Base-by-base conservation (phyloP, 2,329 filamentous ascomycete genomes). In the Eutypella sp. region DNA sequence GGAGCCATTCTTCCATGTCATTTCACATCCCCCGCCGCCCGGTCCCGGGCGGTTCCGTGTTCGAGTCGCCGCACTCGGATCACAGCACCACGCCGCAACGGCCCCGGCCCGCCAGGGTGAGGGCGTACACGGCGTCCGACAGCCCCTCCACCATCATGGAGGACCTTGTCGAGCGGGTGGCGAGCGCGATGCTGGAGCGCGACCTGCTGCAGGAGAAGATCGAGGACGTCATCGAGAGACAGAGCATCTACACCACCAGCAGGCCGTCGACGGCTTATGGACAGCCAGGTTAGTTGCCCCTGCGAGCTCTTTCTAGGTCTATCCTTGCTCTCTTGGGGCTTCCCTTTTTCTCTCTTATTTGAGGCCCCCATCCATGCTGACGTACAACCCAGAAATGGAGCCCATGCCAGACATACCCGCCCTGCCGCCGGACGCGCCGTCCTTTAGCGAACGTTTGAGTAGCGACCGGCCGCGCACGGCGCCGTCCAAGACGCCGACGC, bases 191-290 rank as follows among this genome's bases (percentile, higher is more conserved):
- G 67, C 64, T 78, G 44, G 80, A 84, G 57, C 69, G 79, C 50
- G 81, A 85, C 45, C 68, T 67, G 46, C 62, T 82, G 37, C 72
- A 84, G 61, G 73, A 72, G 47, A 72, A 81, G 52, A 82, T 84
- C 44, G 76, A 84, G 43, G 72, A 77, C 42, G 68, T 79, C 19
- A 73, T 82, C 20, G 78, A 82, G 66, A 73, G 78, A 48, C 78
- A 81, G 63, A 84, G 76, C 60, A 62, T 81, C 27, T 82, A 79
- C 51, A 52, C 70, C 16, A 67, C 58, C 48, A 79, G 75, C 59
- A 71, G 77, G 41, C 76, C 78, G 25, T 75, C 75, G 36, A 81
- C 74, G 33, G 65, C 71, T 18, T 65, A 73, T 49, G 76, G 72
- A 19, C 57, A 65, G 53, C 56, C 54, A 45, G 60, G 64, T 66